phyloP scores from a whole-genome alignment of 176 grass and related monocot genomes.

The Zoysia pacifica region DNA sequence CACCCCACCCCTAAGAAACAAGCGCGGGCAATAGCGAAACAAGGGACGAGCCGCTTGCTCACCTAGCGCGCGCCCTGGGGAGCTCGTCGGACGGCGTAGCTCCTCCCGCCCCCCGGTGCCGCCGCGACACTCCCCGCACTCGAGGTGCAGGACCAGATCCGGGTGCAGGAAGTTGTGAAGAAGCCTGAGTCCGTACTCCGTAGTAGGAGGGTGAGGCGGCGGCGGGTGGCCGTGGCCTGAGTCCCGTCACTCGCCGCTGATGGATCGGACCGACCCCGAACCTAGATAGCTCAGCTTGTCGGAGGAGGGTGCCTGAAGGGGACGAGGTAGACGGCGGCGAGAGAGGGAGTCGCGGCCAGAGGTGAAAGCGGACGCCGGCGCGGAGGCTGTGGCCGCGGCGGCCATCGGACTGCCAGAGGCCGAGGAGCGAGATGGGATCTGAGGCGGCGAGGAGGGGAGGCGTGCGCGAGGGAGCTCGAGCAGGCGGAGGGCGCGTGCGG shows the following conservation, averaged over 20 bases:
- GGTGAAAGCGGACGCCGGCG: slow-evolving; percentile 8
- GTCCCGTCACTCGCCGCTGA: not conserved
- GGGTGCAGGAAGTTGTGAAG: slow-evolving; percentile 71
- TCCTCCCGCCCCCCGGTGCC: slow-evolving; percentile 10
- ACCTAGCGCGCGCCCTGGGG: slow-evolving; percentile 53
- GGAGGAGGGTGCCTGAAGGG: slow-evolving; percentile 46
- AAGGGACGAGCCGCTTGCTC: not conserved
- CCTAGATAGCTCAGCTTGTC: no score
- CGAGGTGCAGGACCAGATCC: slow-evolving; percentile 74
- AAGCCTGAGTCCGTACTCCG: slow-evolving; percentile 48
- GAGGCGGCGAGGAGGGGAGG: no score
- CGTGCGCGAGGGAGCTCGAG: no score
- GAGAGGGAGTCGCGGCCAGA: slow-evolving; percentile 23
- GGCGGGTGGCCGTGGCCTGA: slow-evolving; percentile 26
- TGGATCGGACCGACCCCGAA: not conserved
- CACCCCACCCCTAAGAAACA: not conserved
- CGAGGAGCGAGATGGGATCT: no score
- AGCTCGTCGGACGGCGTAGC: slow-evolving; percentile 67
- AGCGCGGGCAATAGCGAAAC: not conserved
- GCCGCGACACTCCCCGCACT: slow-evolving; percentile 44
- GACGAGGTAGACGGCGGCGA: slow-evolving; percentile 64
- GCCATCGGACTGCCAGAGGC: slow-evolving; percentile 26
- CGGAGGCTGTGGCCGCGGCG: slow-evolving; percentile 49
- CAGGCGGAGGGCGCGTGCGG: no score
- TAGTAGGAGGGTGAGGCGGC: slow-evolving; percentile 58